Evolutionary conservation across 345 rosid species (phyloP), one percentile per base, ranked within the genome.

Genomic region (Salix exigua): DNA sequence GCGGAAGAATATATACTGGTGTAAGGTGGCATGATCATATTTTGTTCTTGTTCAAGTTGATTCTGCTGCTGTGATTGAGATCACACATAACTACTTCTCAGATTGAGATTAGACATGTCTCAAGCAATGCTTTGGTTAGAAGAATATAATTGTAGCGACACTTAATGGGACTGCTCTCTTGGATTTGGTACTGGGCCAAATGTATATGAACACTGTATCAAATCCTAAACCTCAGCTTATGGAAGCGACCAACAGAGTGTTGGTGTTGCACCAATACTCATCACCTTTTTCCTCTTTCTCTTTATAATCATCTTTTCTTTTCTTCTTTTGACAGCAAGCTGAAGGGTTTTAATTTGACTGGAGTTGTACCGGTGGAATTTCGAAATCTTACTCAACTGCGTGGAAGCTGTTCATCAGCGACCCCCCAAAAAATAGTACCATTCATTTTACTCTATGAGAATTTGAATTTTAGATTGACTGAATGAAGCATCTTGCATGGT

Each of bases 331-430:
- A 42, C 88, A 96, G 98, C 37, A 28, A 11, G 53, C 82, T 93
- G 37, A 91, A 89, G 82, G 72, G 86, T 68, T 83, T 83, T 19
- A 91, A 84, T 73, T 79, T 96, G 77, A 78, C 85, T 8, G 99
- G 97, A 65, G 61, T 55, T 71, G 23, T 94, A 71, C 97, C 97
- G n/a, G 79, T 75, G 74, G 97, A 92, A 60, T 80, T 94, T 26
- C 88, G 79, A 46, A 86, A 89, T 66, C 97, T 94, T 31, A 83
- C 88, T 40, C 72, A 62, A 75, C 84, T n/a, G n/a, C n/a, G n/a
- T n/a, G n/a, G n/a, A n/a, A n/a, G n/a, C n/a, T n/a, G n/a, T n/a
- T n/a, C n/a, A n/a, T n/a, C n/a, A n/a, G n/a, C n/a, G n/a, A n/a
- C n/a, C n/a, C n/a, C n/a, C n/a, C n/a, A n/a, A n/a, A n/a, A n/a